A percentile compares a stretch with the other conserved stretches of the same genome.
phyloP scores from a whole-genome alignment of 108 stramenopile genomes.

The Fistulifera pelliculosa region DNA sequence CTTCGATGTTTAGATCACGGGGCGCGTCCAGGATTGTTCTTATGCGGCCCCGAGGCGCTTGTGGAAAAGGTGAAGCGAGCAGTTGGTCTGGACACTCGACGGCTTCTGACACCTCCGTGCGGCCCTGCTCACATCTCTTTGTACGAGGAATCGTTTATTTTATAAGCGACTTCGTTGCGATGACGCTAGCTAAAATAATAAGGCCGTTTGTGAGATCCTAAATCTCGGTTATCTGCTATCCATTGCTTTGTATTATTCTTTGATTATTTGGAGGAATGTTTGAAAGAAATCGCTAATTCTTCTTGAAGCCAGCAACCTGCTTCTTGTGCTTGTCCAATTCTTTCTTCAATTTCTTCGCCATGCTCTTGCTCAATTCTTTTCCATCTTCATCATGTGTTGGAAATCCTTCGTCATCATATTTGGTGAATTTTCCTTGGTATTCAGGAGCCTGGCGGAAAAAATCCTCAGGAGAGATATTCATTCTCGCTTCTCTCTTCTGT shows the following conservation, averaged over 20 bases:
- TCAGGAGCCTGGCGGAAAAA: constrained; percentile 61
- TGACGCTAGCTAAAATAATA: too few relatives aligned
- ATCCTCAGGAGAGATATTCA: constrained; percentile 58
- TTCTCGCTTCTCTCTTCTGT: constrained; percentile 55
- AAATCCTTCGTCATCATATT: constrained; percentile 79
- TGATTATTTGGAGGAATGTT: not conserved
- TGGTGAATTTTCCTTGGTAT: constrained; percentile 67
- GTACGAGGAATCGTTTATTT: constrained; percentile 12
- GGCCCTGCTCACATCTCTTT: constrained; percentile 5
- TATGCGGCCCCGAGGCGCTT: constrained; percentile 5
- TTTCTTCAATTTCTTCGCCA: constrained; percentile 89
- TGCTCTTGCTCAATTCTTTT: constrained; percentile 83
- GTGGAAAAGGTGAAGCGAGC: constrained; percentile 2
- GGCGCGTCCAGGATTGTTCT: constrained; percentile 5
- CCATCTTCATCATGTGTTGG: constrained; percentile 86
- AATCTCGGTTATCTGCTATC: too few relatives aligned
- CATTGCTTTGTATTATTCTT: constrained; percentile 1
- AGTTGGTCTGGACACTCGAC: not conserved
- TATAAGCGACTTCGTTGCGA: too few relatives aligned
- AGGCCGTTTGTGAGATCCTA: too few relatives aligned
- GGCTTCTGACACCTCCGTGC: not conserved
- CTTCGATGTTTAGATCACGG: not conserved
- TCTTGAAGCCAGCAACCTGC: constrained; percentile 23
- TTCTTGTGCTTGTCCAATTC: constrained; percentile 88
- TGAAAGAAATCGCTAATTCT: constrained; percentile 11